phyloP scores from a whole-genome alignment of 1,284 basidiomycete species.

The Sporisorium exsertum region DNA sequence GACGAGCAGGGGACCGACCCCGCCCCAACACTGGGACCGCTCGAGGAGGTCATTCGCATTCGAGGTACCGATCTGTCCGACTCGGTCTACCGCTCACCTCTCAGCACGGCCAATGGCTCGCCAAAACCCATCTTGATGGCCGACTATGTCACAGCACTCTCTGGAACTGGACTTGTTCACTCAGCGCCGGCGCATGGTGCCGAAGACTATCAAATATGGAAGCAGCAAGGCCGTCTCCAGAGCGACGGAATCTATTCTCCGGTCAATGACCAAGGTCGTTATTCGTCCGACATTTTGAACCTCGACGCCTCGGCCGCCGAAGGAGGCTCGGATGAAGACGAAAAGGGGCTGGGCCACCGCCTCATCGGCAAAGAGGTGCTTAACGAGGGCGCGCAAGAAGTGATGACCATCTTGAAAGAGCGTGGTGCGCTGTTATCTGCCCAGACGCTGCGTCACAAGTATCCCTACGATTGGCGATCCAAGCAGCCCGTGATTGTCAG shows the following conservation, averaged over 20 bases:
- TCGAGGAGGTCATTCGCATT: constrained; percentile 41
- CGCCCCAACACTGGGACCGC: constrained; percentile 27
- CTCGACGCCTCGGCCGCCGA: constrained; percentile 12
- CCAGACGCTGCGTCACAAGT: constrained; percentile 82
- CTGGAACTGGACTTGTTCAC: constrained; percentile 97
- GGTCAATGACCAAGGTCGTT: constrained; percentile 84
- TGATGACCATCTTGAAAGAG: constrained; percentile 74
- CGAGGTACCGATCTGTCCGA: constrained; percentile 73
- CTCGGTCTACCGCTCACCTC: constrained; percentile 78
- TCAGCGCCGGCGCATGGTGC: constrained; percentile 93
- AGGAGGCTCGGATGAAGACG: constrained; percentile 73
- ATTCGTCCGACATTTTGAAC: constrained; percentile 71
- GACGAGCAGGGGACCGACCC: background rate
- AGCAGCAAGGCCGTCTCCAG: constrained; percentile 45
- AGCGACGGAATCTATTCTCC: constrained; percentile 58
- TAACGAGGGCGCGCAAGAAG: constrained; percentile 77
- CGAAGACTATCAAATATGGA: constrained; percentile 80
- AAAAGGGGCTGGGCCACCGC: constrained; percentile 44
- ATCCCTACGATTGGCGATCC: constrained; percentile 98
- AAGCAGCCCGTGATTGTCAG: constrained; percentile 91
- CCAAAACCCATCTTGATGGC: constrained; percentile 72
- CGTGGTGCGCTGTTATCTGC: constrained; percentile 76
- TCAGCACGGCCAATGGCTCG: constrained; percentile 71
- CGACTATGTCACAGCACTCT: constrained; percentile 82
- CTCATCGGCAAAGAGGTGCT: constrained; percentile 82